Base-by-base conservation (phyloP, 805 yeast genomes). In the Saccharomycopsis sp. region DNA sequence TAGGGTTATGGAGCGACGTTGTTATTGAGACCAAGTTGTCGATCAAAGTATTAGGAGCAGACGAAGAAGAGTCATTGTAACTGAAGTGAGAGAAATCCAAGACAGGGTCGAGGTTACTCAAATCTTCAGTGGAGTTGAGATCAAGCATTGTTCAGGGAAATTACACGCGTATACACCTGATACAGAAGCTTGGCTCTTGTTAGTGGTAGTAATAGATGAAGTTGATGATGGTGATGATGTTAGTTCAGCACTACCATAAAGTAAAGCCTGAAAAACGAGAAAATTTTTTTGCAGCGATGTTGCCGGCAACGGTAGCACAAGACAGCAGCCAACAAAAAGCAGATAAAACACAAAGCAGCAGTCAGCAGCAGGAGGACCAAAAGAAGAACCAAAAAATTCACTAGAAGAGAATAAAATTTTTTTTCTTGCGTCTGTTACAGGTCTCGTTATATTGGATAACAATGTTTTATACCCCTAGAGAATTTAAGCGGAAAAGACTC, bases 11-110 rank as follows among this genome's bases (percentile, higher is more conserved):
- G 48, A 44, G 18, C 4, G 21, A n/a, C 7, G 21, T 44, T 12
- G 18, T 44, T 4, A 44, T 44, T 12, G 48, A 44, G 12, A 44
- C 48, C 21, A 44, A 44, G 21, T 44, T 44, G 16, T 44, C 48
- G 16, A 44, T n/a, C 21, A 44, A 16, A 16, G 48, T 12, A 44
- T 12, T 44, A 18, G 48, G 20, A 44, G 48, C 21, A 16, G 48
- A 44, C 8, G 48, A 44, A 29, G 37, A 29, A 12, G 48, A 44
- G 21, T 44, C 48, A 23, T 21, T n/a, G 34, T 44, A 51, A 29
- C 40, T 29, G n/a, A 55, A 41, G 24, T 55, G 57, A 23, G 57
- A 55, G n/a, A 55, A 46, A 20, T 55, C 57, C 34, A 55, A 24
- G 34, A 55, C 57, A 16, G 57, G 37, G 24, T 54, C 47, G 21